A percentile compares a stretch with the other conserved stretches of the same genome.
These are phyloP conservation scores for Tulasnella sp. DNA, from an alignment of 768 basidiomycete species.

Conservation along the genomic window DNA sequence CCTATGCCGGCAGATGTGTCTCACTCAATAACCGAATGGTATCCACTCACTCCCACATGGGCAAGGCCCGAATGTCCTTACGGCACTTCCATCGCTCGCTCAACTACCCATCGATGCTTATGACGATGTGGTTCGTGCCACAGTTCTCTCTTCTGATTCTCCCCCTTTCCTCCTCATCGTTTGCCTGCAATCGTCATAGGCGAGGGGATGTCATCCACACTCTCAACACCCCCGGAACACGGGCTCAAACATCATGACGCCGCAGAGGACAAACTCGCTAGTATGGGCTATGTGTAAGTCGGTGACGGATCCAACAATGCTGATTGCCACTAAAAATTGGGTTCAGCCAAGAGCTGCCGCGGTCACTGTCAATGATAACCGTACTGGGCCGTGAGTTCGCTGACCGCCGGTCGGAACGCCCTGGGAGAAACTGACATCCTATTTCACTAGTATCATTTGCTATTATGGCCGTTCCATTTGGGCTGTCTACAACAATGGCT, in stretches of 20 bases:
- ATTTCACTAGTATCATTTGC: conserved; percentile 5
- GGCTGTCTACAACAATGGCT: conserved; percentile 21
- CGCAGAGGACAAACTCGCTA: background rate
- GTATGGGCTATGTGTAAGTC: conserved; percentile 20
- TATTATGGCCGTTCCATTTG: conserved; percentile 15
- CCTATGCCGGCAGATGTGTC: too few relatives aligned
- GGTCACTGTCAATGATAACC: conserved; percentile 18
- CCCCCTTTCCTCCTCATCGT: too few relatives aligned
- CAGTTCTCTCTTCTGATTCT: too few relatives aligned
- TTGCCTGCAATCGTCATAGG: too few relatives aligned
- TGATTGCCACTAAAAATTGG: background rate
- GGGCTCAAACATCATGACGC: background rate
- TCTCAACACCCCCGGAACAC: background rate
- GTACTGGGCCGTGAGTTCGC: conserved; percentile 6
- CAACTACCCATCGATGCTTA: too few relatives aligned
- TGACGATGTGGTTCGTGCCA: too few relatives aligned
- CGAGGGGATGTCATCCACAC: background rate
- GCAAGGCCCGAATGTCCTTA: too few relatives aligned
- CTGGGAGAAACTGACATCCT: background rate
- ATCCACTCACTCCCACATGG: too few relatives aligned
- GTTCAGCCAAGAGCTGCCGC: conserved; percentile 8
- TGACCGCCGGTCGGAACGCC: background rate
- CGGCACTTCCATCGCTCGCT: too few relatives aligned
- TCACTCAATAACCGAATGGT: too few relatives aligned
- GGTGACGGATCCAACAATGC: background rate